Percentiles rank a stretch among this genome's conserved stretches.
phyloP scores from a whole-genome alignment of 495 filamentous ascomycete genomes.

The Penicillium subrubescens region DNA sequence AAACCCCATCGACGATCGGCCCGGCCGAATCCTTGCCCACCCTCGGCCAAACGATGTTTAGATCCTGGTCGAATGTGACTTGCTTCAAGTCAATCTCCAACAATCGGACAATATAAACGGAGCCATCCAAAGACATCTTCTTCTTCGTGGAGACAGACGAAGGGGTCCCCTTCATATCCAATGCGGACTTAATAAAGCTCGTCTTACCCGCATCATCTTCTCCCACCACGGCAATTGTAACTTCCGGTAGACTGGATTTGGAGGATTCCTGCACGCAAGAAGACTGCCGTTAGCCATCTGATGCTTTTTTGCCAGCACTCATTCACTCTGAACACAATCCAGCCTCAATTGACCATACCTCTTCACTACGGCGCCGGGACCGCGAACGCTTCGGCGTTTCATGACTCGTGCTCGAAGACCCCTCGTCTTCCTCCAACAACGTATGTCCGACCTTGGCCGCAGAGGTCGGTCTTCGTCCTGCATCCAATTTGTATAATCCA shows the following conservation, averaged over 20 bases:
- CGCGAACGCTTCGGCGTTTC: slow-evolving; percentile 16
- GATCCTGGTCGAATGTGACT: slow-evolving; percentile 52
- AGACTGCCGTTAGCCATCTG: slow-evolving; percentile 20
- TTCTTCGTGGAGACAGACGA: slow-evolving; percentile 61
- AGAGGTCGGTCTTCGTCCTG: slow-evolving; percentile 21
- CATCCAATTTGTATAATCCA: slow-evolving; percentile 33
- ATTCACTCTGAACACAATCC: background rate
- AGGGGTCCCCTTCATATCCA: slow-evolving; percentile 66
- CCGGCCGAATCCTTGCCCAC: slow-evolving; percentile 63
- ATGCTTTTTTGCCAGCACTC: background rate
- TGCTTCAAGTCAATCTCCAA: slow-evolving; percentile 66
- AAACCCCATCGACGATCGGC: slow-evolving; percentile 77
- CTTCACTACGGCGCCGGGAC: slow-evolving; percentile 23
- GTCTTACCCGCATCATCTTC: slow-evolving; percentile 82
- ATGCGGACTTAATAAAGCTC: slow-evolving; percentile 79
- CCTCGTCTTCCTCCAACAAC: slow-evolving; percentile 40
- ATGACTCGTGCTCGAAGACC: slow-evolving; percentile 12
- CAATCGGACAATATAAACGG: slow-evolving; percentile 75
- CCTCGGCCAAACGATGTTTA: slow-evolving; percentile 74
- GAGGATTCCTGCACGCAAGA: slow-evolving; percentile 24
- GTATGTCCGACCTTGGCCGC: slow-evolving; percentile 30
- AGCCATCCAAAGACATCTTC: slow-evolving; percentile 75
- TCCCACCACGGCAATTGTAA: slow-evolving; percentile 88
- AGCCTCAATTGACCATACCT: slow-evolving; percentile 27
- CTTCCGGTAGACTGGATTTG: slow-evolving; percentile 45